phyloP scores from a whole-genome alignment of 495 filamentous ascomycete species.

The Pseudevernia furfuracea region DNA sequence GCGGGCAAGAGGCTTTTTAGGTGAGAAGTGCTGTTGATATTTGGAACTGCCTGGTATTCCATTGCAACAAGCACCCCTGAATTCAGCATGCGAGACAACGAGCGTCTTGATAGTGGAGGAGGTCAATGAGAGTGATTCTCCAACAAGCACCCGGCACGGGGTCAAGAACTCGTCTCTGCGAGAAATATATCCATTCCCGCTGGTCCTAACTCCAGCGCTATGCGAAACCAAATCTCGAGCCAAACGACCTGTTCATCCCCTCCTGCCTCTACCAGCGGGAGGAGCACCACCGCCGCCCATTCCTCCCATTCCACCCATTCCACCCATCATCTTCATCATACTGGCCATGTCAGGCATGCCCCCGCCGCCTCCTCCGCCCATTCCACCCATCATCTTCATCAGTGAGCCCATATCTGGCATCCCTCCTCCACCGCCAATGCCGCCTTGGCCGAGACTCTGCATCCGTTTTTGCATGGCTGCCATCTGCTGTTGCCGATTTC shows the following conservation, averaged over 20 bases:
- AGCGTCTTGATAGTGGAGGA: background rate
- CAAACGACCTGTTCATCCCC: background rate
- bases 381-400: conserved; percentile 75
- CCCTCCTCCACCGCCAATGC: conserved; percentile 56
- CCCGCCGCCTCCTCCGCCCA: conserved; percentile 40
- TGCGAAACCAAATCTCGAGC: background rate
- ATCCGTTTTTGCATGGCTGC: conserved; percentile 96
- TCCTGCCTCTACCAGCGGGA: conserved; percentile 6
- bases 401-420: conserved; percentile 55
- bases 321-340: conserved; percentile 27
- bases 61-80: background rate
- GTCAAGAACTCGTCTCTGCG: too few species aligned
- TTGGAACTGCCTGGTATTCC: background rate
- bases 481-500: conserved; percentile 85
- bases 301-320: conserved; percentile 17
- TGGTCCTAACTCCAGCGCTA: conserved; percentile 11
- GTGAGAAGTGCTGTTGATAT: conserved; percentile 30
- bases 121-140: background rate
- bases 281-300: conserved; percentile 8
- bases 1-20: conserved; percentile 59
- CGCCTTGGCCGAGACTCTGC: conserved; percentile 77
- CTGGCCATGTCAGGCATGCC: conserved; percentile 41
- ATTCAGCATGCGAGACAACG: background rate
- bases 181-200: background rate
- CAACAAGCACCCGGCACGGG: background rate